These are phyloP conservation scores for Nicotiana tabacum DNA, from an alignment of 257 asterid genomes.

Conservation along the genomic window DNA sequence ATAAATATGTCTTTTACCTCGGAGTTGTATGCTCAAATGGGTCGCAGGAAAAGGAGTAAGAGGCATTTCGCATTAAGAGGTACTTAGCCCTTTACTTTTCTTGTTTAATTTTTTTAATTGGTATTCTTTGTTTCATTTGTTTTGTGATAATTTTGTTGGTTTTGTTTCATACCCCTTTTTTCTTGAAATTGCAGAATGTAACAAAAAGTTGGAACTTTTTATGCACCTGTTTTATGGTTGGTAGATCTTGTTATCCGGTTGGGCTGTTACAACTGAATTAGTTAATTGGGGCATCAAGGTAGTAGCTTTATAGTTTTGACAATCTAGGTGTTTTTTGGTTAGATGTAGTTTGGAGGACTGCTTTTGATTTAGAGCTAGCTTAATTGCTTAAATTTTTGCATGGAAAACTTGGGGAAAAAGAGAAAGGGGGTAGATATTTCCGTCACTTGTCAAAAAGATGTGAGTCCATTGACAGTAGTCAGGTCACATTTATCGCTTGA, in stretches of 20 bases:
- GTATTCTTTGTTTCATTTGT: background rate
- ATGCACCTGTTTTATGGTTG: constrained; percentile 11
- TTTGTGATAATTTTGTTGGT: constrained; percentile 3
- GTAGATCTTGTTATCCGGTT: constrained; percentile 14
- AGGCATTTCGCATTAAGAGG: constrained; percentile 30
- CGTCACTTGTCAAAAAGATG: constrained; percentile 11
- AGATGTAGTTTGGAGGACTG: constrained; percentile 10
- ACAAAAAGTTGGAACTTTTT: constrained; percentile 16
- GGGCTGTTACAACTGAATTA: background rate
- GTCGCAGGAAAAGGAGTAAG: constrained; percentile 32
- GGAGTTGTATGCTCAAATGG: constrained; percentile 25
- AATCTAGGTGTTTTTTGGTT: constrained; percentile 13
- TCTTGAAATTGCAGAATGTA: constrained; percentile 32
- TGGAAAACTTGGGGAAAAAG: constrained; percentile 60
- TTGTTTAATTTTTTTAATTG: background rate
- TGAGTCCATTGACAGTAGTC: constrained; percentile 26
- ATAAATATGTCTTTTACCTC: background rate
- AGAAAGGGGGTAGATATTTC: constrained; percentile 51
- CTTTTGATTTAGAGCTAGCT: constrained; percentile 7
- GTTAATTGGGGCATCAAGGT: background rate
- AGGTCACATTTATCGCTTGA: constrained; percentile 68
- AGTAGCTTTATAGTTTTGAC: constrained; percentile 5
- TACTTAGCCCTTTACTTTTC: constrained; percentile 9
- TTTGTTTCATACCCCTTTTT: constrained; percentile 3
- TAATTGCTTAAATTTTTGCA: constrained; percentile 1